A percentile compares a stretch with the other conserved stretches of the same genome.
These are phyloP conservation scores for Vinca major DNA, from an alignment of 305 asterid species.

Conservation along the genomic window DNA sequence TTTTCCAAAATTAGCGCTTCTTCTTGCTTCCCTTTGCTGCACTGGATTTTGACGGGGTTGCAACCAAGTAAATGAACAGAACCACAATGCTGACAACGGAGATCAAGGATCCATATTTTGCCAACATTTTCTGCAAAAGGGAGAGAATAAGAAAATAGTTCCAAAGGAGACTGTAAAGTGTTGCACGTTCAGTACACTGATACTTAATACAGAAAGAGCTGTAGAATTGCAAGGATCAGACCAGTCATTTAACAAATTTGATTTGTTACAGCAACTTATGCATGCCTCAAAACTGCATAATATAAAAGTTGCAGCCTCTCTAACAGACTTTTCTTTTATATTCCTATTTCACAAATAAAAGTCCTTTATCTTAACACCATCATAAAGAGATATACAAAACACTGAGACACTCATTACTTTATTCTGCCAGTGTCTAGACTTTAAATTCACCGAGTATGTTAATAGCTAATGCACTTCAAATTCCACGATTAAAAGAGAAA, in stretches of 20 bases:
- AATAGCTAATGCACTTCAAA: background rate
- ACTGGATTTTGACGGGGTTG: constrained; percentile 71
- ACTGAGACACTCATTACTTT: background rate
- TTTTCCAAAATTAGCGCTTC: constrained; percentile 50
- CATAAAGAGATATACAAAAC: background rate
- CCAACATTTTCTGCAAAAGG: constrained; percentile 43
- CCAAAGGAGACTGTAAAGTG: background rate
- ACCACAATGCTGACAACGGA: constrained; percentile 50
- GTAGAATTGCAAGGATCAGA: background rate
- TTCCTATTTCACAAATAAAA: background rate
- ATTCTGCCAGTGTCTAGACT: background rate
- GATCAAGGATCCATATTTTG: constrained; percentile 63
- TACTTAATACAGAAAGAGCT: background rate
- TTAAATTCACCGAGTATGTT: background rate
- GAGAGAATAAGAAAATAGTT: background rate
- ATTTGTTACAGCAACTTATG: background rate
- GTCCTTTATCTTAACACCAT: background rate
- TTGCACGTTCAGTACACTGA: background rate
- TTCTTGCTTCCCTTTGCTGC: constrained; percentile 73
- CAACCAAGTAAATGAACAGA: constrained; percentile 62
- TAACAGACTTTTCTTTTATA: background rate
- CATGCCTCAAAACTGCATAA: too few relatives aligned
- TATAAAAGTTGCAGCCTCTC: too few relatives aligned
- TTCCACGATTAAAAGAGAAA: constrained; percentile 3
- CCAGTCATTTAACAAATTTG: background rate